These are phyloP conservation scores for Kwoniella sp. DNA, from an alignment of 768 basidiomycete genomes.

Conservation along the genomic window DNA sequence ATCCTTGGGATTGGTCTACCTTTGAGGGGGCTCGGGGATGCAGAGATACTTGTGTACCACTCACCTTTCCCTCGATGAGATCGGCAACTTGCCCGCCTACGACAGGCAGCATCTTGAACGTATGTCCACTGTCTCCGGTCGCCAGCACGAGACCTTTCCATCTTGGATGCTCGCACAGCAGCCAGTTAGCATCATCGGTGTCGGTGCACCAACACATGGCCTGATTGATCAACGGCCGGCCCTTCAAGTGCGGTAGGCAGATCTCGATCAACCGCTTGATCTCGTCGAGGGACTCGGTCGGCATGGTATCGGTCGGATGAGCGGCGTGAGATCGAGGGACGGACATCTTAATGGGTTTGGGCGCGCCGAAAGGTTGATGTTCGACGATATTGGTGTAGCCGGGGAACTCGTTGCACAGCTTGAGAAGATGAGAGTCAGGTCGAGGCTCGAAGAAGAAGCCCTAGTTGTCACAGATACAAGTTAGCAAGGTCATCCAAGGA, in stretches of 20 bases:
- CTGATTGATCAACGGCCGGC: slow-evolving; percentile 27
- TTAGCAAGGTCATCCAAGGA: too few relatives aligned
- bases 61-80: slow-evolving; percentile 48
- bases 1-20: too few relatives aligned
- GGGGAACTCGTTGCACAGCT: slow-evolving; percentile 53
- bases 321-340: slow-evolving; percentile 54
- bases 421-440: slow-evolving; percentile 30
- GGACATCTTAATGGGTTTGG: slow-evolving; percentile 28
- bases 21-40: background rate
- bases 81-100: slow-evolving; percentile 47
- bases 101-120: slow-evolving; percentile 48
- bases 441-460: slow-evolving; percentile 54
- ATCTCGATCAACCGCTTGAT: slow-evolving; percentile 42
- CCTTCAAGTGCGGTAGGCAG: slow-evolving; percentile 40
- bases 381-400: slow-evolving; percentile 43
- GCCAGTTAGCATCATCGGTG: slow-evolving; percentile 47
- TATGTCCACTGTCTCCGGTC: slow-evolving; percentile 45
- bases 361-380: slow-evolving; percentile 38
- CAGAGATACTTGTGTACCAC: background rate
- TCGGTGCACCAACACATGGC: slow-evolving; percentile 53
- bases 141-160: slow-evolving; percentile 43
- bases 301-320: slow-evolving; percentile 53
- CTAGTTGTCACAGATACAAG: slow-evolving; percentile 10
- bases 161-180: slow-evolving; percentile 47
- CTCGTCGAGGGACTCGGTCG: slow-evolving; percentile 34